Evolutionary conservation across 176 grass and related monocot species (phyloP), one percentile per base, ranked within the genome.

Genomic region (Hyparrhenia diplandra): DNA sequence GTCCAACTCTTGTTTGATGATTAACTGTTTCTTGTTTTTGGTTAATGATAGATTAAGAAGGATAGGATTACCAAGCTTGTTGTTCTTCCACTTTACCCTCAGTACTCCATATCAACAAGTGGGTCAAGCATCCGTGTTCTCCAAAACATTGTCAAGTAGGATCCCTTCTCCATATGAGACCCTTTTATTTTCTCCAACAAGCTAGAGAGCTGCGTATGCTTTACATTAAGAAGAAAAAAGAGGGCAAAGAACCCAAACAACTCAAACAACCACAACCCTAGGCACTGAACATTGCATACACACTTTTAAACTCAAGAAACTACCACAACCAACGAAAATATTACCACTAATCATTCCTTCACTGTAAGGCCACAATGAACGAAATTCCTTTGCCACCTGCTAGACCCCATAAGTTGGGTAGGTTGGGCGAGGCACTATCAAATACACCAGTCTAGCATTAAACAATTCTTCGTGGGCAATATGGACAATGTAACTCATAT

Each of bases 61-160:
- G 96, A 99, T 88, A 92, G 83, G 14, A 90, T 99, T 74, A 93
- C 90, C 5, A 99, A 95, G 86, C 89, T 99, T n/a, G 88, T 95
- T 76, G 76, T 99, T 77, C 91, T 99, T 71, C 96, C 96, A 80
- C 87, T 99, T 67, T 95, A 99, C 87, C 96, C 96, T 42, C 96
- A 99, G 64, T 99, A 90, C 87, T 99, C 96, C 70, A 99, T 95
- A 90, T 99, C 97, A 64, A 99, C 97, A 32, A 99, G 89, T 61
- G 93, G 97, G 5, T 99, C 97, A 72, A 99, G 97, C 83, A 96
- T 99, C 25, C 85, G 93, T 55, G 90, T 95, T 45, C 87, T 99
- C 40, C 87, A 96, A 72, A 71, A 93, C 42, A 87, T 99, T 80
- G 90, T 91, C 70, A 86, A 64, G 91, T 99, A 85, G 6, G 71